phyloP scores from a whole-genome alignment of 192 early-diverging fungal species.

The Dimargaris verticillata region DNA sequence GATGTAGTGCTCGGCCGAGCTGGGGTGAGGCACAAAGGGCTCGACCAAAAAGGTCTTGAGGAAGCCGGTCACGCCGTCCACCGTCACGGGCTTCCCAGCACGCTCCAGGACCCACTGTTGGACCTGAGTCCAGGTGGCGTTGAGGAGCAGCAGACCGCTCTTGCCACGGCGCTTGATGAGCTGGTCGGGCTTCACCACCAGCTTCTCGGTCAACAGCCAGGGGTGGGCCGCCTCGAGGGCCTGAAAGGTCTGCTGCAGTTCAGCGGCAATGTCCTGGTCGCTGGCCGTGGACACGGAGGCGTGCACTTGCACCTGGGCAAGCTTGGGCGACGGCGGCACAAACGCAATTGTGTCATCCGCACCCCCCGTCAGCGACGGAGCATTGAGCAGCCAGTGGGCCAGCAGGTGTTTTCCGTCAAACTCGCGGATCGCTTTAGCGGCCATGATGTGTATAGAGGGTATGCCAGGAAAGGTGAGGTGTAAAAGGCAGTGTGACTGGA shows the following conservation, averaged over 20 bases:
- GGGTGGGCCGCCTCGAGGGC: conserved; percentile 60
- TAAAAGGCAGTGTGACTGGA: too few relatives aligned
- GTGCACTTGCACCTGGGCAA: conserved; percentile 68
- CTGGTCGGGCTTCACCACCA: conserved; percentile 97
- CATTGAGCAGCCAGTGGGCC: conserved; percentile 67
- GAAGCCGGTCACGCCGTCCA: conserved; percentile 66
- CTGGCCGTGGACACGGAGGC: conserved; percentile 30
- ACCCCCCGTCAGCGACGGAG: conserved; percentile 36
- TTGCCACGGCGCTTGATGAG: conserved; percentile 97
- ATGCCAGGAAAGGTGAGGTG: too few relatives aligned
- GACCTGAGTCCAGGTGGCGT: conserved; percentile 74
- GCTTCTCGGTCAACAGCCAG: conserved; percentile 65
- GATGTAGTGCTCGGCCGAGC: conserved; percentile 89
- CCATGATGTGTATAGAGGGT: conserved; percentile 42
- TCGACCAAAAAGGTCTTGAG: conserved; percentile 93
- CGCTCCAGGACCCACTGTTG: conserved; percentile 80
- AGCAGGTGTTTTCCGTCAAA: conserved; percentile 97
- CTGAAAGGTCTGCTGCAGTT: conserved; percentile 47
- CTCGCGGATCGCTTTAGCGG: conserved; percentile 86
- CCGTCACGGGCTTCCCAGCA: conserved; percentile 71
- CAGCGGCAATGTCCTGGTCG: conserved; percentile 36
- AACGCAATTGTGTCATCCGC: conserved; percentile 39
- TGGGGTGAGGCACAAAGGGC: conserved; percentile 82
- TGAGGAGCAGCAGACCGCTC: conserved; percentile 82
- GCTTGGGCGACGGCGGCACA: conserved; percentile 47